phyloP scores from a whole-genome alignment of 441 rosid species.

The Euphorbia celastroides region DNA sequence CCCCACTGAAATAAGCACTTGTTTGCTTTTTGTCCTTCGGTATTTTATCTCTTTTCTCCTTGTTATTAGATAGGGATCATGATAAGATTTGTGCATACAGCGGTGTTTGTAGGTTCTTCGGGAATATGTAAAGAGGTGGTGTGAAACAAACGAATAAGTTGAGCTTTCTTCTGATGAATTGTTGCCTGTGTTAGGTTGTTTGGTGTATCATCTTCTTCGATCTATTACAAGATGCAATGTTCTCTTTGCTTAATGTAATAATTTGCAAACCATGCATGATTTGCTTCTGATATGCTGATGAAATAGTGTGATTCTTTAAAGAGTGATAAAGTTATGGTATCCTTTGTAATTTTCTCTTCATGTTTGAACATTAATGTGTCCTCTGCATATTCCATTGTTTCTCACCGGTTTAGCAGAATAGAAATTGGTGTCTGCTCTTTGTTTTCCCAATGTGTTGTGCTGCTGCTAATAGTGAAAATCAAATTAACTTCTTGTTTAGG shows the following conservation, averaged over 20 bases:
- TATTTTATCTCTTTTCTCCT: neutral
- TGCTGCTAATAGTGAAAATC: too few relatives aligned
- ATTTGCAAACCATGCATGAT: neutral
- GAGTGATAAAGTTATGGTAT: too few relatives aligned
- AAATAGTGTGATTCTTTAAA: neutral
- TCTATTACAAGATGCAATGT: neutral
- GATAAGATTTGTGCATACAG: neutral
- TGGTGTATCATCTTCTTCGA: neutral
- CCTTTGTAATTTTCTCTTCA: too few relatives aligned
- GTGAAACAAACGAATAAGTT: conserved; percentile 7
- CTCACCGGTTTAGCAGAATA: too few relatives aligned
- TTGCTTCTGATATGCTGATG: neutral
- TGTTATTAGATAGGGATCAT: conserved; percentile 1
- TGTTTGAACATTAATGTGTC: too few relatives aligned
- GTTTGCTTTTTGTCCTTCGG: neutral
- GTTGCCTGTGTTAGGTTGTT: conserved; percentile 1
- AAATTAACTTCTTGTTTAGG: too few relatives aligned
- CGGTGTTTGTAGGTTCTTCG: neutral
- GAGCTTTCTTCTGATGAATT: neutral
- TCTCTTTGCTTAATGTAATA: neutral
- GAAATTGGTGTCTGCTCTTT: too few relatives aligned
- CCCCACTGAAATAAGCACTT: conserved; percentile 3
- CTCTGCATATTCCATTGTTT: too few relatives aligned
- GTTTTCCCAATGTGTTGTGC: too few relatives aligned
- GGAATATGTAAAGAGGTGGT: conserved; percentile 4